Conservation (phyloP, 2,329 filamentous ascomycete species). For the Aspergillus sp. region DNA sequence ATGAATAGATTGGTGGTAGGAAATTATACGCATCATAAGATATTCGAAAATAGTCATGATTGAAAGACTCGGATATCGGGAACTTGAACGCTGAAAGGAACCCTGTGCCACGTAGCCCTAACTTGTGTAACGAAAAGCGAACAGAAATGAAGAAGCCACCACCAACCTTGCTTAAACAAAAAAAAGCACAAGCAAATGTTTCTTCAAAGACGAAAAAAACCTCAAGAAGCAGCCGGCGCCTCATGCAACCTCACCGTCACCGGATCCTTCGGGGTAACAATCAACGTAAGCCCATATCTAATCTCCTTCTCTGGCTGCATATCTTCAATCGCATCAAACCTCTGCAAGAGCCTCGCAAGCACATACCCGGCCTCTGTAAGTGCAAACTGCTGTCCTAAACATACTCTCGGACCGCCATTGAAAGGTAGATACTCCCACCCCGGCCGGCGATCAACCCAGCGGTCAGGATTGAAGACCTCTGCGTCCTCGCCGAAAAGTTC, state of each 20-base stretch:
- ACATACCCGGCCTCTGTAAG: conserved; percentile 72
- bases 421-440: conserved; percentile 76
- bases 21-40: no score
- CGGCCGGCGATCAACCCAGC: conserved; percentile 68
- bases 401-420: conserved; percentile 74
- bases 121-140: not conserved
- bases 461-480: conserved; percentile 65
- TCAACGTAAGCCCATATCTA: conserved; percentile 31
- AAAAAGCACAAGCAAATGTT: not conserved
- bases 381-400: conserved; percentile 81
- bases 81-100: not conserved
- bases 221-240: conserved; percentile 14
- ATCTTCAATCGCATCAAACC: conserved; percentile 65
- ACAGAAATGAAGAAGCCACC: not conserved
- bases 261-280: conserved; percentile 32
- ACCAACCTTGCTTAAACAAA: no score
- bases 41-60: not conserved
- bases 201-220: not conserved
- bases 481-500: conserved; percentile 55
- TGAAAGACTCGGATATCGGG: not conserved
- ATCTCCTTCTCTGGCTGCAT: conserved; percentile 22
- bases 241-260: conserved; percentile 39
- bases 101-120: not conserved
- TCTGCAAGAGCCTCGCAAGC: conserved; percentile 72
- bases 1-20: no score